Evolutionary conservation across 257 asterid species (phyloP).

Genomic region (Nicotiana knightiana): DNA sequence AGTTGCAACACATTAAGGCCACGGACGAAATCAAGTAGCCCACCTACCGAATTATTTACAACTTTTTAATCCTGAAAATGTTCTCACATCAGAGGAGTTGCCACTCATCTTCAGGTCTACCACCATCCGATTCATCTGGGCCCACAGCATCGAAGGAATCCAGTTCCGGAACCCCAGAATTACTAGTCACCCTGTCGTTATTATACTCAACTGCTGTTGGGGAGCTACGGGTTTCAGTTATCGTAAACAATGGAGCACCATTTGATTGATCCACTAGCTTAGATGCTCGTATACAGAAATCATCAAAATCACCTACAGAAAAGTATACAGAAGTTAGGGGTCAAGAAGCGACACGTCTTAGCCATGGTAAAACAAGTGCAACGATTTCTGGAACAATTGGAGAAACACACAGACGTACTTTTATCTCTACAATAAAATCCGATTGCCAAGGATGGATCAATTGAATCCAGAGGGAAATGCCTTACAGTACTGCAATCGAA

Average conservation of each 20-base stretch:
- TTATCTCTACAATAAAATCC: slow-evolving; percentile 82
- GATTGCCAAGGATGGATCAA: slow-evolving; percentile 89
- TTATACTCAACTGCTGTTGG: slow-evolving; percentile 19
- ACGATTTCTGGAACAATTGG: neutral
- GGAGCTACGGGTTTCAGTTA: slow-evolving; percentile 46
- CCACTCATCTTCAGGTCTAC: slow-evolving; percentile 88
- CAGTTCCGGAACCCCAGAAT: slow-evolving; percentile 21
- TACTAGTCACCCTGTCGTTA: slow-evolving; percentile 10
- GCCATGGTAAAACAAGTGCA: neutral
- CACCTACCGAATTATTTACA: slow-evolving; percentile 15
- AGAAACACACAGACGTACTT: slow-evolving; percentile 33
- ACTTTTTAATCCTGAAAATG: slow-evolving; percentile 4
- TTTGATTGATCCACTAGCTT: slow-evolving; percentile 56
- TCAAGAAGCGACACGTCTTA: neutral
- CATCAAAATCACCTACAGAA: slow-evolving; percentile 73
- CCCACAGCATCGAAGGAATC: slow-evolving; percentile 21
- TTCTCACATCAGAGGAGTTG: slow-evolving; percentile 56
- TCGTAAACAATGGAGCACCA: slow-evolving; percentile 90
- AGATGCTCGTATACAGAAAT: slow-evolving; percentile 64
- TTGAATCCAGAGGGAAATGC: slow-evolving; percentile 68
- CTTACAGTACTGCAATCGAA: slow-evolving; percentile 52
- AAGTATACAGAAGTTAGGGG: neutral
- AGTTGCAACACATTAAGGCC: neutral
- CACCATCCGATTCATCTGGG: slow-evolving; percentile 26
- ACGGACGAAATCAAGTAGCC: neutral